These are phyloP conservation scores for Craterostigma plantagineum DNA, from an alignment of 257 asterid species.

Conservation along the genomic window DNA sequence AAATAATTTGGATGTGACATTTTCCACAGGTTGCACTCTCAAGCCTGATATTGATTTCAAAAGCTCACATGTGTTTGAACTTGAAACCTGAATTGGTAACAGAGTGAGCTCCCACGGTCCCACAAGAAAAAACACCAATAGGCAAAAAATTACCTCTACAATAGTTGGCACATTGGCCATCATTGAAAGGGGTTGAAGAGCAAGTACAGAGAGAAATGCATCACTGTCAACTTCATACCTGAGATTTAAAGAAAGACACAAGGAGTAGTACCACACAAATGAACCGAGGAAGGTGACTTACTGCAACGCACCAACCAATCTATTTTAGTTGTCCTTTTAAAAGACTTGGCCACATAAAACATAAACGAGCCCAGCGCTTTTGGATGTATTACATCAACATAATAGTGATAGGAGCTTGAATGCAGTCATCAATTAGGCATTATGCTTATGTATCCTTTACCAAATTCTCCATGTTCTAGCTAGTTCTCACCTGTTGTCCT, in stretches of 20 bases:
- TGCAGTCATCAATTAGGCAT: too few relatives aligned
- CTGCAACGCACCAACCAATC: too few relatives aligned
- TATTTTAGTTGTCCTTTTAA: too few relatives aligned
- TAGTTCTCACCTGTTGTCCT: slow-evolving; percentile 72
- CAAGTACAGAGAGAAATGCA: slow-evolving; percentile 87
- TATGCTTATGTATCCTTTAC: too few relatives aligned
- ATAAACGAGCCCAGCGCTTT: too few relatives aligned
- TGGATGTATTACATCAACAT: too few relatives aligned
- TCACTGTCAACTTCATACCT: slow-evolving; percentile 94
- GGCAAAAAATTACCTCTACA: slow-evolving; percentile 53
- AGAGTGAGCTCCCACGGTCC: slow-evolving; percentile 8
- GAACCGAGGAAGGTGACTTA: too few relatives aligned
- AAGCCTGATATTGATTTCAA: slow-evolving; percentile 76
- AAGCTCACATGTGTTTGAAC: slow-evolving; percentile 73
- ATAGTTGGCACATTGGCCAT: slow-evolving; percentile 74
- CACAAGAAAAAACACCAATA: slow-evolving; percentile 5
- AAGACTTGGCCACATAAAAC: too few relatives aligned
- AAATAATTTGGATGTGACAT: slow-evolving; percentile 79
- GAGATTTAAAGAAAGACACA: not conserved
- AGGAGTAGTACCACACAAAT: too few relatives aligned
- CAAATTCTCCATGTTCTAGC: slow-evolving; percentile 26
- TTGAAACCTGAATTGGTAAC: slow-evolving; percentile 54
- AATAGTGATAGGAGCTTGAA: too few relatives aligned
- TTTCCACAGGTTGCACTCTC: slow-evolving; percentile 80
- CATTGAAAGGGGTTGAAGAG: slow-evolving; percentile 76